phyloP scores from a whole-genome alignment of 352 stramenopile species.

The Hyaloperonospora arabidopsidis region DNA sequence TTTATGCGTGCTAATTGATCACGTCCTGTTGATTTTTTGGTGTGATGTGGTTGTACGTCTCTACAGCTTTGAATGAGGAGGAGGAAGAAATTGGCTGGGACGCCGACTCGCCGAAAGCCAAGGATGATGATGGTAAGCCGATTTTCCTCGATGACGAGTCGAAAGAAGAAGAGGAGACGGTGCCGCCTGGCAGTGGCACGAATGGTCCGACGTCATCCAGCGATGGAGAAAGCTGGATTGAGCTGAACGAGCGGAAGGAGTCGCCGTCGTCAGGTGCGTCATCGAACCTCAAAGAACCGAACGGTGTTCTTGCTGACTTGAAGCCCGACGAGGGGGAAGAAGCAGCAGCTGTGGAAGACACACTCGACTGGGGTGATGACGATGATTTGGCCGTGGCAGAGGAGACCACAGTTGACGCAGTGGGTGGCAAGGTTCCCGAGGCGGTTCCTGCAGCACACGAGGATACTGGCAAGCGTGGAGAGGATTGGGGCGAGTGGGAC shows the following conservation, averaged over 20 bases:
- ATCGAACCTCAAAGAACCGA: conserved; percentile 24
- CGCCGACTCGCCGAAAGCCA: conserved; percentile 44
- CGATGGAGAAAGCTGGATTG: conserved; percentile 59
- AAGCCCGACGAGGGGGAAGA: conserved; percentile 32
- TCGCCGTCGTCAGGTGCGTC: conserved; percentile 44
- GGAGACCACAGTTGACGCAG: conserved; percentile 8
- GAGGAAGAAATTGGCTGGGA: conserved; percentile 71
- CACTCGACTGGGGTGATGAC: conserved; percentile 61
- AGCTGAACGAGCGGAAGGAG: conserved; percentile 55
- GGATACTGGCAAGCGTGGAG: conserved; percentile 36
- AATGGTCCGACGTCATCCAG: conserved; percentile 35
- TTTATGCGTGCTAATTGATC: conserved; percentile 3
- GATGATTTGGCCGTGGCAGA: conserved; percentile 30
- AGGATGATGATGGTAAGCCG: conserved; percentile 29
- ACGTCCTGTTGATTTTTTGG: conserved; percentile 2
- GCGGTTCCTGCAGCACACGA: conserved; percentile 17
- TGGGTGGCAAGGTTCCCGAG: conserved; percentile 14
- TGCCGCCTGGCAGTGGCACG: conserved; percentile 2
- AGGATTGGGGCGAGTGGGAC: conserved; percentile 66
- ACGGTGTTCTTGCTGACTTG: conserved; percentile 21
- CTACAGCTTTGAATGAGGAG: conserved; percentile 49
- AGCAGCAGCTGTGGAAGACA: conserved; percentile 30
- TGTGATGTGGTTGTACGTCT: too few species aligned
- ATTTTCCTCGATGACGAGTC: conserved; percentile 43
- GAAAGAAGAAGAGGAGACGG: conserved; percentile 30